Base-by-base conservation (phyloP, 2,329 filamentous ascomycete species). In the Shiraia sp. region DNA sequence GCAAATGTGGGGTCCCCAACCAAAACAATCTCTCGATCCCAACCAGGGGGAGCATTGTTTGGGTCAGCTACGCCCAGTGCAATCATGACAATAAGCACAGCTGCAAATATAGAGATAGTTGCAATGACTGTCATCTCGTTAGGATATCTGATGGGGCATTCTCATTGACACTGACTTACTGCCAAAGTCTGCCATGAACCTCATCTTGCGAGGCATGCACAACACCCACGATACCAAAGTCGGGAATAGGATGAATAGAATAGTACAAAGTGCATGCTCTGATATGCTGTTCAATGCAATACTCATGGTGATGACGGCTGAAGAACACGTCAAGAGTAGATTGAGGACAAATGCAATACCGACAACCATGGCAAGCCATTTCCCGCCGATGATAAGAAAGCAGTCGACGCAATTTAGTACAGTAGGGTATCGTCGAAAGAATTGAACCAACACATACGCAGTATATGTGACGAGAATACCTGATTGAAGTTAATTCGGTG, bases 61-160 rank as follows among this genome's bases (percentile, higher is more conserved):
- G 72, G 70, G 23, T 69, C 65, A 27, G 61, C 53, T 26, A 84
- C 61, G 2, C 81, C 83, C 2, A 85, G 78, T 7, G 76, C 81
- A 51, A 86, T 76, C 72, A 87, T 85, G 46, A 82, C 83, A 57
- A 86, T 77, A 37, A 82, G 71, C 25, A 87, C 82, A 14, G 84
- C 82, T 2, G 75, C 56, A 22, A 81, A 58, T 47, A 87, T 85
- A 39, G 80, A 85, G 24, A 75, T 72, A 53, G 50, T 46, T 1
- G 45, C 75, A 69, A 85, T 22, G 33, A 62, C 52, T 26, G 58
- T n/a, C 47, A 26, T 65, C 57, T 28, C 1, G 2, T 46, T 14
- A 46, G 38, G 8, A 6, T 12, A 19, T n/a, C 7, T 3, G 14
- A 16, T 7, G 12, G n/a, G 15, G 14, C 15, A 32, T 14, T 5